Evolutionary conservation across 345 rosid genomes (phyloP).

Genomic region (Pelargonium nanum): DNA sequence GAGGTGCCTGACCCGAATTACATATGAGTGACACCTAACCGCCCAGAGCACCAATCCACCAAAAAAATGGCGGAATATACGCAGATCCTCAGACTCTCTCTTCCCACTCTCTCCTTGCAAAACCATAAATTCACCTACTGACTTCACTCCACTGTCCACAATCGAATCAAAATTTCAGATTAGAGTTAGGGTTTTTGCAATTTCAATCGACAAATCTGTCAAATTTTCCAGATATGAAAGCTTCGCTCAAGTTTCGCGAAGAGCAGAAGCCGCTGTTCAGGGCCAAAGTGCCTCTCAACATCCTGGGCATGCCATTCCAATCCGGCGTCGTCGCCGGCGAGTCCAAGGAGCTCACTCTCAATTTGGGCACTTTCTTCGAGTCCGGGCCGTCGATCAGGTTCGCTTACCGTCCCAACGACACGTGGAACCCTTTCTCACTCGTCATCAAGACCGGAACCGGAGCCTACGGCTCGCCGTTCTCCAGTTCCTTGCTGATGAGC

Average conservation of each 20-base stretch:
- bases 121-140: neutral
- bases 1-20: too few species aligned
- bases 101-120: neutral
- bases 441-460: conserved; percentile 81
- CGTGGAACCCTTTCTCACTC: conserved; percentile 78
- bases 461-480: conserved; percentile 60
- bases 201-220: neutral
- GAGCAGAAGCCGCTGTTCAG: conserved; percentile 71
- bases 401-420: conserved; percentile 88
- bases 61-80: conserved; percentile 17
- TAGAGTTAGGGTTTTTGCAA: neutral
- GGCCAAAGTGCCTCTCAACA: conserved; percentile 72
- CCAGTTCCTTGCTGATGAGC: conserved; percentile 77
- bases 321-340: conserved; percentile 90
- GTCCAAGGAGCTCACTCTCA: conserved; percentile 65
- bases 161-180: conserved; percentile 1
- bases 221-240: conserved; percentile 42
- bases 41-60: neutral
- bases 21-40: too few species aligned
- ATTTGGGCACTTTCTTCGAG: conserved; percentile 69
- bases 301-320: conserved; percentile 76
- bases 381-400: conserved; percentile 73
- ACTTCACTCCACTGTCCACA: neutral
- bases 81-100: conserved; percentile 1
- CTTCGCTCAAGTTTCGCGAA: conserved; percentile 84